phyloP scores from a whole-genome alignment of 129 eudicot genomes.

The Helianthus annuus region DNA sequence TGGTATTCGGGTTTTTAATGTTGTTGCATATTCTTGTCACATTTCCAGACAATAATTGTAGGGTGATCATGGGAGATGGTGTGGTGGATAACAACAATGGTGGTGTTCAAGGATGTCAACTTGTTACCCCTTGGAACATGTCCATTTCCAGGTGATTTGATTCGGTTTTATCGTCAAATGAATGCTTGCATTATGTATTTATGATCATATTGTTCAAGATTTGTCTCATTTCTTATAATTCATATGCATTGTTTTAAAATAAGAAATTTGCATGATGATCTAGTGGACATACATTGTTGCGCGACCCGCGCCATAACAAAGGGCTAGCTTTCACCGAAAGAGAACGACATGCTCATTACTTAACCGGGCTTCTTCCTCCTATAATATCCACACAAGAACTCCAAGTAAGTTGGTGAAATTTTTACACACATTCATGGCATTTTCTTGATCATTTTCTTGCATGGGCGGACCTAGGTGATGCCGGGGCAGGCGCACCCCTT shows the following conservation, averaged over 20 bases:
- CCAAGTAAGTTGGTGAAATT: constrained; percentile 44
- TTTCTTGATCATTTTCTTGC: constrained; percentile 3
- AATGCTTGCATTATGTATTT: not conserved
- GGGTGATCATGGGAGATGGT: constrained; percentile 57
- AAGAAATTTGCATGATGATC: not conserved
- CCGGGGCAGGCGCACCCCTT: no score
- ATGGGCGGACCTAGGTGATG: no score
- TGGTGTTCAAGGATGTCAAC: constrained; percentile 60
- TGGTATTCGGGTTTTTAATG: not conserved
- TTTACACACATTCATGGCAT: not conserved
- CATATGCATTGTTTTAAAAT: not conserved
- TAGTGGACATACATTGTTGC: constrained; percentile 68
- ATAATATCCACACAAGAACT: constrained; percentile 59
- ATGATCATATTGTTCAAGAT: not conserved
- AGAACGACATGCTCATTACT: constrained; percentile 81
- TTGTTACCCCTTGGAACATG: constrained; percentile 81
- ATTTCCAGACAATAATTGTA: constrained; percentile 8
- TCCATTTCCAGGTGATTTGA: constrained; percentile 74
- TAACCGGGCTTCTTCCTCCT: constrained; percentile 87
- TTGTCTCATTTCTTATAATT: not conserved
- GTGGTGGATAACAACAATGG: constrained; percentile 76
- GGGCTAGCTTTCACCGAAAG: constrained; percentile 77
- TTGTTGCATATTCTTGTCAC: constrained; percentile 5
- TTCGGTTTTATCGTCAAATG: not conserved
- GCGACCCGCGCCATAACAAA: constrained; percentile 87